Conservation (phyloP, 73 alveolate species). For the Tetrahymena malaccensis region DNA sequence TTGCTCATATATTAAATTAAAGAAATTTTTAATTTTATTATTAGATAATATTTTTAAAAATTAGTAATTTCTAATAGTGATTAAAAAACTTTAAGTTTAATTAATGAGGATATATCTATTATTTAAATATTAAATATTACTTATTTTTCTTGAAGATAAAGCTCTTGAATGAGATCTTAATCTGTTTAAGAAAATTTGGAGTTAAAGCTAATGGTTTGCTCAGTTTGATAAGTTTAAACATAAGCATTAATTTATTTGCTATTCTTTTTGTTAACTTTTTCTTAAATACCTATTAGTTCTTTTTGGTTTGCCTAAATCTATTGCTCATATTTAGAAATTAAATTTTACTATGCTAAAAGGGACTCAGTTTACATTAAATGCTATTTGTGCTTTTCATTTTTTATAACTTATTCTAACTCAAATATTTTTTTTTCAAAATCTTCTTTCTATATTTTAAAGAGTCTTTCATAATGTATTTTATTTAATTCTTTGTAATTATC, state of each 20-base stretch:
- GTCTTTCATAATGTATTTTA: background rate
- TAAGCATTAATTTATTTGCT: background rate
- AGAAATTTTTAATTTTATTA: too few relatives aligned
- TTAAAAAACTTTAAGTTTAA: too few relatives aligned
- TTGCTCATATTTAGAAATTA: background rate
- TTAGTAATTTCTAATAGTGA: too few relatives aligned
- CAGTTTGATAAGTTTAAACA: background rate
- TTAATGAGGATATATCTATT: too few relatives aligned
- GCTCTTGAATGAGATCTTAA: background rate
- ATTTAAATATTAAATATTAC: background rate
- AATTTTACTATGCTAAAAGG: background rate
- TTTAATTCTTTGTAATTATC: background rate
- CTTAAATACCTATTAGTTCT: background rate
- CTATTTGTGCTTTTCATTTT: background rate
- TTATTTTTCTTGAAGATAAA: background rate
- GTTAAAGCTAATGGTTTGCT: background rate
- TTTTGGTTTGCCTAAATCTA: background rate
- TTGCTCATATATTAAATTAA: too few relatives aligned
- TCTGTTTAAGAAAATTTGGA: background rate
- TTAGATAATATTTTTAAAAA: too few relatives aligned
- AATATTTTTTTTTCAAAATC: background rate
- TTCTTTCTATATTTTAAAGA: background rate
- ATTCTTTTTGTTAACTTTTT: background rate
- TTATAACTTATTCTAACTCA: background rate
- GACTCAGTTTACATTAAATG: background rate